Base-by-base conservation (phyloP, 1,139 yeast genomes). In the Kazachstania sp. region DNA sequence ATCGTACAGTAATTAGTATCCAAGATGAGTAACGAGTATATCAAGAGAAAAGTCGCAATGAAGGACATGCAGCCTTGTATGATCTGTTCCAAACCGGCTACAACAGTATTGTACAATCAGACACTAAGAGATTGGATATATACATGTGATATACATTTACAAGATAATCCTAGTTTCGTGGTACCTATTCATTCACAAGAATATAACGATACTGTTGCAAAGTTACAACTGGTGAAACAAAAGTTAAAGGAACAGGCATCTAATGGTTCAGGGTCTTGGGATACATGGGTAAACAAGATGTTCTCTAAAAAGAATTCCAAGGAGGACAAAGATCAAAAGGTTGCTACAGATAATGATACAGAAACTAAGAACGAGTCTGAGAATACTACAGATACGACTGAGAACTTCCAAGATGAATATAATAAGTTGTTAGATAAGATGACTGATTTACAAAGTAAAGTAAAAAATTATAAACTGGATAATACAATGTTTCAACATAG, bases 31-130 rank as follows among this genome's bases (percentile, higher is more conserved):
- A 61, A 63, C 47, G 58, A 53, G 41, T 63, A 63, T 41, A 43
- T 49, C 12, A 54, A 50, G 12, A 52, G 86, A 42, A 68, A 68
- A 45, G 94, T 85, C 2, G 80, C 86, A 0, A 71, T 71, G 3
- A 54, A 71, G n/a, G 77, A 74, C 49, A 59, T 77, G 45, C 76
- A 75, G 56, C 71, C 90, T 0, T 85, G 95, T 57, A 59, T 69
- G 41, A 70, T 85, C 31, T 86, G 95, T 65, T 81, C 72, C 60
- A 81, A 80, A 54, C 86, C 92, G 1, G 69, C 86, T 0, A 55
- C 71, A 1, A 71, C 77, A 0, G 95, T 85, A 2, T 66, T 85
- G 35, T 72, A 82, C 49, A 56, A 55, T 43, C 45, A 45, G 16
- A 46, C 53, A 3, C 58, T 73, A 56, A 67, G 71, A 3, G 92